Conservation (phyloP, 2,329 filamentous ascomycete genomes). For the Fusarium sp. region DNA sequence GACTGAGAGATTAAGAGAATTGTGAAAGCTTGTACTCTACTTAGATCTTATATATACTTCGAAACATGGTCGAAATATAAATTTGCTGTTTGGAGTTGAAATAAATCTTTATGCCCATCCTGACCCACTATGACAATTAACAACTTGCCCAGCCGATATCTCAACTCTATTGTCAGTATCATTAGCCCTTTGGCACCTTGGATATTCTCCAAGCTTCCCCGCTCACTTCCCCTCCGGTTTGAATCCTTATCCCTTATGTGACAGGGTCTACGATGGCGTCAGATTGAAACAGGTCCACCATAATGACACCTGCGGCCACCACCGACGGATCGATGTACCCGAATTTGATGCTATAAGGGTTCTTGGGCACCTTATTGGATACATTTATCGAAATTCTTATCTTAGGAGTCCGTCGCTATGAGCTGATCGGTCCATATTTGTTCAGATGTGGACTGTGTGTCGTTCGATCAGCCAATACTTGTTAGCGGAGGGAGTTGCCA, state of each 20-base stretch:
- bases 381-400: background rate
- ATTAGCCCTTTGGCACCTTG: background rate
- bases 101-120: background rate
- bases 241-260: background rate
- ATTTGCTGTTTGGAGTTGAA: background rate
- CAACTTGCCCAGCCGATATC: background rate
- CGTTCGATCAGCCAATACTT: background rate
- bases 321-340: slow-evolving; percentile 20
- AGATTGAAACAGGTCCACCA: slow-evolving; percentile 20
- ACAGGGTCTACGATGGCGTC: slow-evolving; percentile 33
- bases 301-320: slow-evolving; percentile 21
- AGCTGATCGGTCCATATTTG: background rate
- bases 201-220: slow-evolving; percentile 2
- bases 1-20: background rate
- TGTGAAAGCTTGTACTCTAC: rapidly evolving
- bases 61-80: background rate
- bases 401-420: background rate
- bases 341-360: background rate
- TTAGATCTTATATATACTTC: too few species aligned
- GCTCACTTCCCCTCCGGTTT: slow-evolving; percentile 13
- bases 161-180: background rate
- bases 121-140: background rate
- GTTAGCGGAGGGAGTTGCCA: background rate
- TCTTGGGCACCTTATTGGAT: background rate
- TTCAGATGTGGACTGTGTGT: background rate